These are phyloP conservation scores for Cryphonectria parasitica DNA, from an alignment of 2,329 filamentous ascomycete species.

Conservation along the genomic window DNA sequence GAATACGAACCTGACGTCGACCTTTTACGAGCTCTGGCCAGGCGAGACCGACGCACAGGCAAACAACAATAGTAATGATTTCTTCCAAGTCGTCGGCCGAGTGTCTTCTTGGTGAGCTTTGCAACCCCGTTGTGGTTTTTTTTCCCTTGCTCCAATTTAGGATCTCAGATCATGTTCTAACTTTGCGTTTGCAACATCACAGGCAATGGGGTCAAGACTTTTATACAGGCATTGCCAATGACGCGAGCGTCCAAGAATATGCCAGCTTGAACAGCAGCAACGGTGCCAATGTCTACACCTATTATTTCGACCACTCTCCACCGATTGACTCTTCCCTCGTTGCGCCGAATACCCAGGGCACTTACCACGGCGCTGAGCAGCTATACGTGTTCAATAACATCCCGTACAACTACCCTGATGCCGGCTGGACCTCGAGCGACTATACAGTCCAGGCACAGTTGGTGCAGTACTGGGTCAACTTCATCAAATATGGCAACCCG, in stretches of 20 bases:
- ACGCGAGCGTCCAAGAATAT: neutral
- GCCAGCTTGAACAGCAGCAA: constrained; percentile 9
- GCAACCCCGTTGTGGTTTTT: neutral
- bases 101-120: neutral
- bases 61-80: constrained; percentile 6
- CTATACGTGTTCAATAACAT: constrained; percentile 13
- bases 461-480: constrained; percentile 7
- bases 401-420: constrained; percentile 6
- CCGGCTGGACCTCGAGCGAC: neutral
- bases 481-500: constrained; percentile 6
- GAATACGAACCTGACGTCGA: neutral
- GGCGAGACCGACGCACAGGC: neutral
- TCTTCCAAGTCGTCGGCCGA: constrained; percentile 2
- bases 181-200: neutral
- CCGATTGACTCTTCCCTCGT: neutral
- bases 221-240: constrained; percentile 3
- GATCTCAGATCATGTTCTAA: neutral
- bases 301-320: neutral
- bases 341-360: neutral
- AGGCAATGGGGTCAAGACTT: constrained; percentile 14
- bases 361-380: constrained; percentile 7
- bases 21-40: constrained; percentile 13
- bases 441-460: neutral
- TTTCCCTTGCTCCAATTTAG: too few relatives aligned
- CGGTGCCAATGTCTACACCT: constrained; percentile 4